Evolutionary conservation across 1,139 yeast species (phyloP).

Genomic region (Hansenula sp.): DNA sequence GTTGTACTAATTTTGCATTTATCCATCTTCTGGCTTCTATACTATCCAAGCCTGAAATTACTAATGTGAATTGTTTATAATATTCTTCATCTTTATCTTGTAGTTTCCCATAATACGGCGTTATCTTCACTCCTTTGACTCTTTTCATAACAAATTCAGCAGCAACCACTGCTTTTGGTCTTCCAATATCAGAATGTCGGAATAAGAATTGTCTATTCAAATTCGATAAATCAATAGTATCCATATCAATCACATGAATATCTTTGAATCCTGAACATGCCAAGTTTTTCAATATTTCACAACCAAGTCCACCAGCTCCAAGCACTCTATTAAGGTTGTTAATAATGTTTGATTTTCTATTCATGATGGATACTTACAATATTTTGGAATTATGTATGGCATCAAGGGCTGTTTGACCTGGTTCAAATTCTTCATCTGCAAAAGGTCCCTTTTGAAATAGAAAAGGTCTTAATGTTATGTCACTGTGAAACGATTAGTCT

Average conservation of each 20-base stretch:
- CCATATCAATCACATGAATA: conserved; percentile 90
- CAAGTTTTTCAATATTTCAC: conserved; percentile 84
- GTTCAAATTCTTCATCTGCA: conserved; percentile 30
- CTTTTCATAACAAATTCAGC: conserved; percentile 53
- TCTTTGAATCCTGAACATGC: conserved; percentile 73
- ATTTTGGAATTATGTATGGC: conserved; percentile 28
- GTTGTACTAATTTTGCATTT: conserved; percentile 64
- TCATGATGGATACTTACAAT: conserved; percentile 22
- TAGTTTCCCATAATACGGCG: conserved; percentile 60
- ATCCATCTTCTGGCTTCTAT: conserved; percentile 93
- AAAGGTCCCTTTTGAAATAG: conserved; percentile 33
- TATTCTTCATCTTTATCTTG: conserved; percentile 68
- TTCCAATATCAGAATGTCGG: conserved; percentile 69
- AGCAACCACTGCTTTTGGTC: conserved; percentile 78
- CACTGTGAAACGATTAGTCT: conserved; percentile 12
- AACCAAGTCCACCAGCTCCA: conserved; percentile 97
- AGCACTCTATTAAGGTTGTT: conserved; percentile 37
- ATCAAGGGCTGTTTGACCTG: conserved; percentile 27
- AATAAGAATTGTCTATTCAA: conserved; percentile 88
- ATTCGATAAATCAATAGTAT: conserved; percentile 87
- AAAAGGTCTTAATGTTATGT: conserved; percentile 22
- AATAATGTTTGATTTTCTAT: neutral
- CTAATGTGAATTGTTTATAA: conserved; percentile 65
- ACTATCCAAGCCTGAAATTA: conserved; percentile 86
- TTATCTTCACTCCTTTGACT: conserved; percentile 45